Evolutionary conservation across 2,329 filamentous ascomycete species (phyloP), one percentile per base, ranked within the genome.

Genomic region (Fusarium pseudograminearum): DNA sequence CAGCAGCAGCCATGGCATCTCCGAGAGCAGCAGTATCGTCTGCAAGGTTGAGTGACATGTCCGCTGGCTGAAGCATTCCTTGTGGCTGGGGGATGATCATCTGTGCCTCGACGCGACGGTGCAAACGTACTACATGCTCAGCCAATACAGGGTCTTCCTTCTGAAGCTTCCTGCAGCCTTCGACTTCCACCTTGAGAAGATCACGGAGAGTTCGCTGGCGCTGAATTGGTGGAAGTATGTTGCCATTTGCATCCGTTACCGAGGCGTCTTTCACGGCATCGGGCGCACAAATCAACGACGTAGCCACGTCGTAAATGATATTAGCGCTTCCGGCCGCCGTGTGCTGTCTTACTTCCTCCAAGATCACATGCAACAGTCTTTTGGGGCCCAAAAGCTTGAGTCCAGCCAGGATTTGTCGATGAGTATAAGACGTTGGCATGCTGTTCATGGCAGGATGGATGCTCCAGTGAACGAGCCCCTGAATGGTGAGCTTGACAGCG

Each of bases 201-300:
- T 89, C 86, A 5, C 88, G 86, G 3, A 92, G 82, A 8, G 85
- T 86, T n/a, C 88, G 80, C 12, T 82, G 82, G 5, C 81, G 82
- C 72, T 85, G 85, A n/a, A 78, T 76, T 3, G 76, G 76, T 7
- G 79, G 73, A 3, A 76, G 76, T 40, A 80, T 61, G 73, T 80
- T 73, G 36, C 80, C 76, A 46, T 79, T 73, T 8, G 78, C 76
- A 62, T 81, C 67, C 18, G 77, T 71, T 0, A 78, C 76, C 7
- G 78, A 79, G 7, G 76, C 76, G 61, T 83, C 78, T 70, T 83
- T 86, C 36, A 80, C 83, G 2, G 82, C 82, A 71, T 90, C 85
- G 0, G 91, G 90, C 1, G 91, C 88, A 74, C 91, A 93, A 12
- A 94, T 83, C 10, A 94, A 81, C 1, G 90, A 87, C 4, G 87